Conservation (phyloP, 768 basidiomycete genomes). For the Termitomyces sp. region DNA sequence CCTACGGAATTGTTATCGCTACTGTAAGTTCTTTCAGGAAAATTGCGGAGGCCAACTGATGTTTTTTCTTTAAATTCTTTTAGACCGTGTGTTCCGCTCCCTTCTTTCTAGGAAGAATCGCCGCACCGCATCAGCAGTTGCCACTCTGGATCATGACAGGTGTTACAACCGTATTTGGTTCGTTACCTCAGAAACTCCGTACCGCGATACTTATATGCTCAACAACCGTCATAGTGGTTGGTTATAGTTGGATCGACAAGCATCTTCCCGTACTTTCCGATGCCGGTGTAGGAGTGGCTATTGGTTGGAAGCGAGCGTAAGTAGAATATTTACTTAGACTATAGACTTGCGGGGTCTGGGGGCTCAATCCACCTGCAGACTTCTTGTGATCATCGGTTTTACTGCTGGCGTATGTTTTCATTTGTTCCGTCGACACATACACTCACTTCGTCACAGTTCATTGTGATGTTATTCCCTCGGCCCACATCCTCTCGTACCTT, state of each 20-base stretch:
- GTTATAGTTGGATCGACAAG: constrained; percentile 40
- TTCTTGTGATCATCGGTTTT: constrained; percentile 43
- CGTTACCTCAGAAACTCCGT: not conserved
- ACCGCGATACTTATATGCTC: not conserved
- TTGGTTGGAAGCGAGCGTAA: constrained; percentile 43
- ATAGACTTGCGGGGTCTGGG: too few relatives aligned
- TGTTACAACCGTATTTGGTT: constrained; percentile 37
- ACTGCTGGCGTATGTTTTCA: constrained; percentile 33
- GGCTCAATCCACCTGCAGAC: constrained; percentile 17
- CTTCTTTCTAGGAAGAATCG: constrained; percentile 31
- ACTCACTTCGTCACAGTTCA: constrained; percentile 23
- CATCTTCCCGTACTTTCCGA: constrained; percentile 26
- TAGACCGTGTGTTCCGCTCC: constrained; percentile 34
- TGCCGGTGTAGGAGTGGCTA: constrained; percentile 30
- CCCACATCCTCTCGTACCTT: constrained; percentile 38
- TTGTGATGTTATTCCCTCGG: constrained; percentile 45
- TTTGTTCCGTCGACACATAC: not conserved
- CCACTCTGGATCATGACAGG: constrained; percentile 36
- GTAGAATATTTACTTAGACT: constrained; percentile 5
- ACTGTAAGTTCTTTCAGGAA: constrained; percentile 24
- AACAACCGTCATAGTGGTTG: constrained; percentile 26
- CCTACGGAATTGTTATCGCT: constrained; percentile 39
- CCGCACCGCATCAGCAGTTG: constrained; percentile 28
- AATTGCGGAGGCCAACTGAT: not conserved
- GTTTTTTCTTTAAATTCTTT: constrained; percentile 16